Evolutionary conservation across 225 moss, liverwort and hornwort species (phyloP).

Genomic region (Thuidium tamariscinum): DNA sequence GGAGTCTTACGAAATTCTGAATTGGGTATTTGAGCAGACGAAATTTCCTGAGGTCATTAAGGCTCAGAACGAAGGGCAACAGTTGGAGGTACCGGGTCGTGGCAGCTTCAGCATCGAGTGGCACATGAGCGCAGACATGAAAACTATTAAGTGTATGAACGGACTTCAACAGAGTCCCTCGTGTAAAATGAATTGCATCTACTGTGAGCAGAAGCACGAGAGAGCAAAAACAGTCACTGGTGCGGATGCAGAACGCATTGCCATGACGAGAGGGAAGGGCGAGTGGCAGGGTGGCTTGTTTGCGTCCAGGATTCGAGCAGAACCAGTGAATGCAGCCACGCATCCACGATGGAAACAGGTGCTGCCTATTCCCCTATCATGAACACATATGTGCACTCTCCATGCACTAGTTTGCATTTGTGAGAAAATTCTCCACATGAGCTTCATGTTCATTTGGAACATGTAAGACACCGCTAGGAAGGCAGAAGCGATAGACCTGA

Average conservation of each 20-base stretch:
- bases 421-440: not conserved
- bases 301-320: accelerated
- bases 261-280: not conserved
- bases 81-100: too few species aligned
- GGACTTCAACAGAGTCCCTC: too few species aligned
- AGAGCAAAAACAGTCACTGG: not conserved
- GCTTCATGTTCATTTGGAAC: not conserved
- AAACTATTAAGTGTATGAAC: too few species aligned
- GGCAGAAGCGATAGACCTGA: not conserved
- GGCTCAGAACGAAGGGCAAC: too few species aligned
- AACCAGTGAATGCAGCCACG: not conserved
- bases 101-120: too few species aligned
- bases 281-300: not conserved
- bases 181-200: too few species aligned
- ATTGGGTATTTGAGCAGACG: too few species aligned
- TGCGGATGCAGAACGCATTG: not conserved
- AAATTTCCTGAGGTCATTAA: too few species aligned
- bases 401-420: not conserved
- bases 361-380: not conserved
- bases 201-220: too few species aligned
- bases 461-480: not conserved
- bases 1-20: too few species aligned
- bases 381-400: not conserved
- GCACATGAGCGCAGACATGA: too few species aligned
- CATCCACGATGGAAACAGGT: not conserved